A percentile compares a stretch with the other conserved stretches of the same genome.
phyloP scores from a whole-genome alignment of 202 grass and related monocot genomes.

The Zizania palustris region DNA sequence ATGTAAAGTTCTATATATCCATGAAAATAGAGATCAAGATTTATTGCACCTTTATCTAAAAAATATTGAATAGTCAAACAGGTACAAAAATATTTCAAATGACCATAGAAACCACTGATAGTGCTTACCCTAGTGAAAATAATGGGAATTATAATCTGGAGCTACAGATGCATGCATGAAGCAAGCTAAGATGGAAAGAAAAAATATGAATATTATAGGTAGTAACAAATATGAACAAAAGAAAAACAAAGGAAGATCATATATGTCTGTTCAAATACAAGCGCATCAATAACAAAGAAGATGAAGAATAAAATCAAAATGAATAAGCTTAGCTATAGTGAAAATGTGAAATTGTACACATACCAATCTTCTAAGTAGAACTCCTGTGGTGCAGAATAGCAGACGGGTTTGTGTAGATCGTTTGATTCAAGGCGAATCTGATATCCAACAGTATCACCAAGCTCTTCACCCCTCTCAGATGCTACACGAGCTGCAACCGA shows the following conservation, averaged over 20 bases:
- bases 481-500: constrained; percentile 85
- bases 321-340: constrained; percentile 32
- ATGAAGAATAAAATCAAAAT: constrained; percentile 9
- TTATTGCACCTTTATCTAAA: background rate
- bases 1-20: background rate
- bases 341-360: constrained; percentile 52
- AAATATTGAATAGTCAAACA: background rate
- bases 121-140: background rate
- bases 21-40: background rate
- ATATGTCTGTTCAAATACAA: constrained; percentile 7
- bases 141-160: background rate
- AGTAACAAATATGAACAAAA: constrained; percentile 5
- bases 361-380: constrained; percentile 90
- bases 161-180: constrained; percentile 4
- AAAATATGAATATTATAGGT: constrained; percentile 14
- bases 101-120: background rate
- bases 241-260: constrained; percentile 25
- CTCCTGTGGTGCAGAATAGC: constrained; percentile 96
- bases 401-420: constrained; percentile 74
- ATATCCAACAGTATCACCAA: constrained; percentile 91
- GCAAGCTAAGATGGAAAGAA: background rate
- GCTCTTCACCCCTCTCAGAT: constrained; percentile 86
- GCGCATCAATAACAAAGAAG: constrained; percentile 40
- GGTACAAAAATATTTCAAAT: background rate
- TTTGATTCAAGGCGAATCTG: constrained; percentile 91